These are phyloP conservation scores for Scheffersomyces segobiensis DNA, from an alignment of 1,139 yeast genomes.

Conservation along the genomic window DNA sequence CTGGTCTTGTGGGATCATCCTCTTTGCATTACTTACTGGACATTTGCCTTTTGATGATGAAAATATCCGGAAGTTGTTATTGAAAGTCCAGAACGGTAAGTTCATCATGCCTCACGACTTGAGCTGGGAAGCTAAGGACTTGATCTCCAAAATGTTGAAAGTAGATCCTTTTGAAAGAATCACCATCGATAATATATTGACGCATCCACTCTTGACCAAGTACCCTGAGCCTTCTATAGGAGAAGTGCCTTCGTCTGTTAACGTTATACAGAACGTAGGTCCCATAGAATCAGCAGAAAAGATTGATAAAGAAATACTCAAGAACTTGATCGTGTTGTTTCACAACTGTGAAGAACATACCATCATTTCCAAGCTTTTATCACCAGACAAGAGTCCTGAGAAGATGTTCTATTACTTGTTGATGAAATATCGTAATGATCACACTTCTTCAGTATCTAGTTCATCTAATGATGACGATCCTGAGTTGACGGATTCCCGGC, in stretches of 20 bases:
- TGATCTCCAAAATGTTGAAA: conserved; percentile 77
- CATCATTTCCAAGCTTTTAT: conserved; percentile 59
- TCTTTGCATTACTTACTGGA: conserved; percentile 91
- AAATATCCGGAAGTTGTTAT: conserved; percentile 77
- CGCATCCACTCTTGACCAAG: conserved; percentile 77
- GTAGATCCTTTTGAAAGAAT: conserved; percentile 82
- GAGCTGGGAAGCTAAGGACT: conserved; percentile 81
- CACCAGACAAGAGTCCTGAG: conserved; percentile 70
- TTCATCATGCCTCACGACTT: conserved; percentile 81
- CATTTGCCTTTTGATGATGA: conserved; percentile 97
- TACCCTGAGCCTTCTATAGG: conserved; percentile 51
- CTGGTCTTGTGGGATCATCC: conserved; percentile 97
- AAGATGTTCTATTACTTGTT: conserved; percentile 86
- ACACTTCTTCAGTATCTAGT: conserved; percentile 23
- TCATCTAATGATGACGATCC: conserved; percentile 20
- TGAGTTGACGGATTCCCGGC: conserved; percentile 15
- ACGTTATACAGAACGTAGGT: conserved; percentile 36
- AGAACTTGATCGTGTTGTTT: conserved; percentile 84
- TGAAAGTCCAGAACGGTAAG: conserved; percentile 89
- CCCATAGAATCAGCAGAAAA: conserved; percentile 54
- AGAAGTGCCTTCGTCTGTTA: conserved; percentile 14
- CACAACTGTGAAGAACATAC: conserved; percentile 75
- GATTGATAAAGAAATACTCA: conserved; percentile 80
- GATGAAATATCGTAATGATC: conserved; percentile 82
- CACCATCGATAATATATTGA: conserved; percentile 66